A percentile compares a stretch with the other conserved stretches of the same genome.
These are phyloP conservation scores for Asterionellopsis glacialis DNA, from an alignment of 108 stramenopile species.

Conservation along the genomic window DNA sequence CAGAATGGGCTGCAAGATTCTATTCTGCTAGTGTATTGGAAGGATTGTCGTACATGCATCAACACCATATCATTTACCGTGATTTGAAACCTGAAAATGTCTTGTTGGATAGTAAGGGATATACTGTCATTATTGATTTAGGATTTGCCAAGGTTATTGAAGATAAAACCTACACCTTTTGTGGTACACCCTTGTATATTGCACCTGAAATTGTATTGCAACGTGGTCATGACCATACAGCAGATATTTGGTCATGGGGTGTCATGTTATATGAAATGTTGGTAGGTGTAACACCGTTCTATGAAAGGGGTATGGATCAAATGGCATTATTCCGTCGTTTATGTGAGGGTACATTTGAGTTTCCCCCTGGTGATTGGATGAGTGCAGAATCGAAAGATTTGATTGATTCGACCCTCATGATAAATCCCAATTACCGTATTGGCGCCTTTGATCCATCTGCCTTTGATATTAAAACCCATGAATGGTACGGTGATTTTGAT, in stretches of 20 bases:
- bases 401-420: slow-evolving; percentile 43
- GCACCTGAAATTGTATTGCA: slow-evolving; percentile 63
- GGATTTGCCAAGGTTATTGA: slow-evolving; percentile 76
- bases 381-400: slow-evolving; percentile 42
- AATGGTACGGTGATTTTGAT: slow-evolving; percentile 78
- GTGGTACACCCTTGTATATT: slow-evolving; percentile 91
- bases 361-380: slow-evolving; percentile 33
- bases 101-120: slow-evolving; percentile 81
- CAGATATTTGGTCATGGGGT: slow-evolving; percentile 87
- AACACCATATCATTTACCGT: slow-evolving; percentile 65
- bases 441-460: slow-evolving; percentile 54
- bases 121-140: slow-evolving; percentile 87
- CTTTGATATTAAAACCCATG: slow-evolving; percentile 49
- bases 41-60: slow-evolving; percentile 77
- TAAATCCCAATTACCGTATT: slow-evolving; percentile 46
- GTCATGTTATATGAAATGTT: slow-evolving; percentile 89
- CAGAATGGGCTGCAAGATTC: slow-evolving; percentile 55
- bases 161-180: slow-evolving; percentile 93
- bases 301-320: slow-evolving; percentile 75
- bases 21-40: slow-evolving; percentile 63
- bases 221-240: slow-evolving; percentile 52
- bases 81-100: slow-evolving; percentile 93
- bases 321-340: slow-evolving; percentile 80
- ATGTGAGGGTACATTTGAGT: slow-evolving; percentile 60
- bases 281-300: slow-evolving; percentile 72